phyloP scores from a whole-genome alignment of 1,284 basidiomycete genomes.

The Anthracocystis setariae region DNA sequence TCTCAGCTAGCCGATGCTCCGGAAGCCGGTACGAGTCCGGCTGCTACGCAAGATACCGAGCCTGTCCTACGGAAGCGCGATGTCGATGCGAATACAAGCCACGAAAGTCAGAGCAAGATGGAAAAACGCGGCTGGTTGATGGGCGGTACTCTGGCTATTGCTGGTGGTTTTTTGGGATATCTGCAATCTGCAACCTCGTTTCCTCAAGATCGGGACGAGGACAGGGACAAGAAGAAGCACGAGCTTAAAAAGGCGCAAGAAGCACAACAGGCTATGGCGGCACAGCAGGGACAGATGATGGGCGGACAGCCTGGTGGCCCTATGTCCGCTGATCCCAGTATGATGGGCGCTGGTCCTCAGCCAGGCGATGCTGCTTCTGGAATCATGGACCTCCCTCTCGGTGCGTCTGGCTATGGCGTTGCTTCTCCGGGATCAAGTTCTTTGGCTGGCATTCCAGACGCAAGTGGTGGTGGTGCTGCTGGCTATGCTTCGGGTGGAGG shows the following conservation, averaged over 20 bases:
- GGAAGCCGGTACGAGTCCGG: background rate
- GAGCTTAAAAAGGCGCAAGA: slow-evolving; percentile 20
- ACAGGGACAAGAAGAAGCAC: slow-evolving; percentile 20
- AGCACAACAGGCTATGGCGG: slow-evolving; percentile 4
- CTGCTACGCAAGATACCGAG: background rate
- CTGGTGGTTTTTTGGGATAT: slow-evolving; percentile 19
- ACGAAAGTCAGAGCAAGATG: background rate
- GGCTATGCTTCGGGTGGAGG: no score
- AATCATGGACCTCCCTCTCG: background rate
- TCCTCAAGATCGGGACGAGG: slow-evolving; percentile 29
- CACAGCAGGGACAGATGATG: slow-evolving; percentile 5
- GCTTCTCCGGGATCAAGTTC: no score
- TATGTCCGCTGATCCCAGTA: background rate
- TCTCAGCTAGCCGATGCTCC: background rate
- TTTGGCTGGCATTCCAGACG: no score
- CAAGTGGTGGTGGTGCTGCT: no score
- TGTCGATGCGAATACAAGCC: background rate
- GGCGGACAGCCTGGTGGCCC: background rate
- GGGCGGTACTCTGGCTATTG: background rate
- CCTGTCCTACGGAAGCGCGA: slow-evolving; percentile 26
- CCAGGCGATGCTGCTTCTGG: slow-evolving; percentile 1
- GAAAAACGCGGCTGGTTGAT: slow-evolving; percentile 10
- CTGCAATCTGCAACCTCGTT: slow-evolving; percentile 23
- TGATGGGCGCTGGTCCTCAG: slow-evolving; percentile 1
- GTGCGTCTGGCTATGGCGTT: background rate